These are phyloP conservation scores for Suhomyces wounanorum DNA, from an alignment of 1,139 yeast species.

Conservation along the genomic window DNA sequence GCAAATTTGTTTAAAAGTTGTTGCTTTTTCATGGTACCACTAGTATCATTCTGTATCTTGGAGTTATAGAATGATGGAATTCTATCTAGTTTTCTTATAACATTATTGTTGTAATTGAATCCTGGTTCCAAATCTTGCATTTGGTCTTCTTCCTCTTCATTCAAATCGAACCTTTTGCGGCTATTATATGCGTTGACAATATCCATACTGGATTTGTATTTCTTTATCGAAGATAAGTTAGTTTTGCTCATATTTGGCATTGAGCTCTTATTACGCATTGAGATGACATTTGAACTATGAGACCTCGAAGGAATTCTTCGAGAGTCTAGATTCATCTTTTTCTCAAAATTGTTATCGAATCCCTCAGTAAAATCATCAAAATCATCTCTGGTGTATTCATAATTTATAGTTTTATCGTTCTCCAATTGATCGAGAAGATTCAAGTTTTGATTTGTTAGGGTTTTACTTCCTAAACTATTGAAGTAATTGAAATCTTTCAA, in stretches of 20 bases:
- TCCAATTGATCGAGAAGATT: conserved; percentile 31
- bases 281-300: neutral
- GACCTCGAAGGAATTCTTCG: conserved; percentile 6
- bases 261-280: conserved; percentile 23
- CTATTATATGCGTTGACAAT: conserved; percentile 13
- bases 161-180: conserved; percentile 14
- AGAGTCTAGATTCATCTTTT: conserved; percentile 7
- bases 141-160: conserved; percentile 18
- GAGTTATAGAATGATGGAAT: conserved; percentile 45
- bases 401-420: conserved; percentile 37
- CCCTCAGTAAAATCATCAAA: conserved; percentile 45
- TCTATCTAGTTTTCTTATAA: conserved; percentile 42
- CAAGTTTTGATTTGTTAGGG: conserved; percentile 19
- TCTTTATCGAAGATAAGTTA: conserved; percentile 21
- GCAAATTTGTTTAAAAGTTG: conserved; percentile 31
- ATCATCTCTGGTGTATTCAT: conserved; percentile 43
- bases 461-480: conserved; percentile 12
- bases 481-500: conserved; percentile 31
- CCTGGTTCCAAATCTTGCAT: conserved; percentile 18
- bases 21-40: conserved; percentile 20
- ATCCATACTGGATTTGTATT: conserved; percentile 39
- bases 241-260: conserved; percentile 29
- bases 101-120: conserved; percentile 36
- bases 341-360: conserved; percentile 22
- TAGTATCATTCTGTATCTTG: conserved; percentile 7